Conservation (phyloP, 495 filamentous ascomycete genomes). For the Hyaloscypha finlandica region DNA sequence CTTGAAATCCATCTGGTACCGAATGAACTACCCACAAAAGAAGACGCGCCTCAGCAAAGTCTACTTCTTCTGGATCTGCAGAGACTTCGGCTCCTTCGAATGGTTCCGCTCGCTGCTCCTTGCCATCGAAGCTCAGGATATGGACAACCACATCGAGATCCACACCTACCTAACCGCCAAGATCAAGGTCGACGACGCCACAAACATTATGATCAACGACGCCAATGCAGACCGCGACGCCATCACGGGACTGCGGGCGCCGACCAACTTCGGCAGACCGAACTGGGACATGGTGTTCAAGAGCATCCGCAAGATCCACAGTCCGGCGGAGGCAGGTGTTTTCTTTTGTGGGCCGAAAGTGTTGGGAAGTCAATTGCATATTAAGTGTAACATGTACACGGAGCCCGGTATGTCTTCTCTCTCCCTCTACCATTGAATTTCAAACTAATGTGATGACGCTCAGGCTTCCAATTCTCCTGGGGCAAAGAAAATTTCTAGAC, state of each 20-base stretch:
- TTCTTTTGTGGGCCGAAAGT: conserved; percentile 81
- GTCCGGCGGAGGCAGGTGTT: conserved; percentile 70
- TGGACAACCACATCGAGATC: conserved; percentile 79
- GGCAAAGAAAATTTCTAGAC: conserved; percentile 76
- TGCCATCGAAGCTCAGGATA: conserved; percentile 81
- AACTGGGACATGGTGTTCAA: conserved; percentile 83
- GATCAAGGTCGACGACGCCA: conserved; percentile 77
- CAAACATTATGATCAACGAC: conserved; percentile 84
- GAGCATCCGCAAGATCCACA: conserved; percentile 71
- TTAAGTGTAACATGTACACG: conserved; percentile 77
- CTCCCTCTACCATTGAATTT: conserved; percentile 12
- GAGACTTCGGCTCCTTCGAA: conserved; percentile 77
- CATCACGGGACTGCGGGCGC: conserved; percentile 72
- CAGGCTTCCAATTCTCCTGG: conserved; percentile 47
- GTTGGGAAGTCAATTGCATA: conserved; percentile 66
- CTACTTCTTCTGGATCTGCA: conserved; percentile 85
- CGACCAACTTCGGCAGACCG: conserved; percentile 76
- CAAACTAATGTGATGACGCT: conserved; percentile 27
- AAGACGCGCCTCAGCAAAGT: conserved; percentile 74
- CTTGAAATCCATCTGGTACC: conserved; percentile 83
- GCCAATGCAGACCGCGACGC: conserved; percentile 76
- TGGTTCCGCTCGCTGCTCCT: conserved; percentile 80
- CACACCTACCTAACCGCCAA: conserved; percentile 73
- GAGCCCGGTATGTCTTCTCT: conserved; percentile 56
- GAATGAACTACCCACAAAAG: conserved; percentile 79